A percentile compares a stretch with the other conserved stretches of the same genome.
These are phyloP conservation scores for Babjeviella inositovora DNA, from an alignment of 805 yeast species.

Conservation along the genomic window DNA sequence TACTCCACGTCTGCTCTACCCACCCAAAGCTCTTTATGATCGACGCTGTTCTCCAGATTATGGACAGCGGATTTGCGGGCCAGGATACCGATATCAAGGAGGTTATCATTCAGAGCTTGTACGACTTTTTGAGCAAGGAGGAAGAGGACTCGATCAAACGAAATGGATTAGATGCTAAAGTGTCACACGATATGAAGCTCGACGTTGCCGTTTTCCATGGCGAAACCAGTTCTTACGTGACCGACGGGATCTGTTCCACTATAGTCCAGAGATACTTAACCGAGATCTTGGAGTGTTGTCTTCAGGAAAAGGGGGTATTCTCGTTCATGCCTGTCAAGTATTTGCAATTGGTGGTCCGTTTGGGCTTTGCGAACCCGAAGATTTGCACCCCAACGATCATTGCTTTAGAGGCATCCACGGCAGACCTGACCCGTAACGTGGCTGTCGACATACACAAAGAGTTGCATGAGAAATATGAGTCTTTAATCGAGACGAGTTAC, in stretches of 20 bases:
- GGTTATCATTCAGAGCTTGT: slow-evolving; percentile 38
- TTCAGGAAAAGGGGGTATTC: slow-evolving; percentile 22
- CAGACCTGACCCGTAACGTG: slow-evolving; percentile 19
- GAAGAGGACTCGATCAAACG: slow-evolving; percentile 25
- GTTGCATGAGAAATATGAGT: slow-evolving; percentile 51
- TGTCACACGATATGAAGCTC: slow-evolving; percentile 13
- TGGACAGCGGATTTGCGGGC: slow-evolving; percentile 30
- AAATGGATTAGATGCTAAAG: slow-evolving; percentile 18
- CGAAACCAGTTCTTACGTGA: slow-evolving; percentile 23
- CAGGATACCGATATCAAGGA: slow-evolving; percentile 23
- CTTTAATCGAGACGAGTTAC: slow-evolving; percentile 52
- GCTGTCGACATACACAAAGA: slow-evolving; percentile 38
- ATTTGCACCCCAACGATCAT: slow-evolving; percentile 51
- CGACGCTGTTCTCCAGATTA: slow-evolving; percentile 28
- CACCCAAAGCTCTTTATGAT: slow-evolving; percentile 55
- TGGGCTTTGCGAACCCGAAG: slow-evolving; percentile 68
- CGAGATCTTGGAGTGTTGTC: slow-evolving; percentile 29
- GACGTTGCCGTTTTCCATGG: slow-evolving; percentile 44
- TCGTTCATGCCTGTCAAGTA: slow-evolving; percentile 37
- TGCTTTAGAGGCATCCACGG: slow-evolving; percentile 46
- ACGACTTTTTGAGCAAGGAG: slow-evolving; percentile 39
- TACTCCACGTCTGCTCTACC: slow-evolving; percentile 40
- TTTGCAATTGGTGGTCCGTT: slow-evolving; percentile 34
- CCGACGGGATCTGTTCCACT: slow-evolving; percentile 64
- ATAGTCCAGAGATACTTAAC: slow-evolving; percentile 45